Percentiles rank a stretch among this genome's conserved stretches.
phyloP scores from a whole-genome alignment of 345 rosid genomes.

The Citrus australasica region DNA sequence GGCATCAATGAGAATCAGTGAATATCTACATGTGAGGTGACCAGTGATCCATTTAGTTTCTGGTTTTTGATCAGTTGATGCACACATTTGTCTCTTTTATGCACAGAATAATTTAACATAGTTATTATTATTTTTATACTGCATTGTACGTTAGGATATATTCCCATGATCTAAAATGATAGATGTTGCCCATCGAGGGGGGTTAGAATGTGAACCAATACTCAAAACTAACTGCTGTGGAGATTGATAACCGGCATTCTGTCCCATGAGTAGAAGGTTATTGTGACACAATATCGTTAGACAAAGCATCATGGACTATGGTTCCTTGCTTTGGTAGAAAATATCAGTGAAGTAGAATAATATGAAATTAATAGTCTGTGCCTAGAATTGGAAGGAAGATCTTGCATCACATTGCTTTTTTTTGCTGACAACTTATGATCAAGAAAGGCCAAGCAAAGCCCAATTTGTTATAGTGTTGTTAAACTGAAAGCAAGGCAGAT shows the following conservation, averaged over 20 bases:
- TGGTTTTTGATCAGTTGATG: not conserved
- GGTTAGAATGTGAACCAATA: not conserved
- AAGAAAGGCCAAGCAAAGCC: not conserved
- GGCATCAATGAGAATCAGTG: constrained; percentile 80
- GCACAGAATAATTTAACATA: not conserved
- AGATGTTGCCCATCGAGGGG: not conserved
- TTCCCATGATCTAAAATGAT: not conserved
- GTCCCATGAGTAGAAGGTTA: not conserved
- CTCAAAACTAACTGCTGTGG: not conserved
- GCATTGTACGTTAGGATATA: not conserved
- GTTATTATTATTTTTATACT: not conserved
- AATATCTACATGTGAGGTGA: constrained; percentile 99
- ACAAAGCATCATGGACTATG: not conserved
- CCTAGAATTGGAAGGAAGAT: not conserved
- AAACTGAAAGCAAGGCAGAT: not conserved
- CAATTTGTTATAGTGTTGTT: not conserved
- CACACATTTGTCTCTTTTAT: not conserved
- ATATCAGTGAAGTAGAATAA: not conserved
- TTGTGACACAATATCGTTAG: not conserved
- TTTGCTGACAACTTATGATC: not conserved
- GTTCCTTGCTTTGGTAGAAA: not conserved
- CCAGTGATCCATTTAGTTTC: constrained; percentile 37
- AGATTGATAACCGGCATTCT: not conserved
- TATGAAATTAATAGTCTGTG: not conserved
- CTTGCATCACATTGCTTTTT: not conserved